A percentile compares a stretch with the other conserved stretches of the same genome.
phyloP scores from a whole-genome alignment of 768 basidiomycete genomes.

The Naganishia kalamii region DNA sequence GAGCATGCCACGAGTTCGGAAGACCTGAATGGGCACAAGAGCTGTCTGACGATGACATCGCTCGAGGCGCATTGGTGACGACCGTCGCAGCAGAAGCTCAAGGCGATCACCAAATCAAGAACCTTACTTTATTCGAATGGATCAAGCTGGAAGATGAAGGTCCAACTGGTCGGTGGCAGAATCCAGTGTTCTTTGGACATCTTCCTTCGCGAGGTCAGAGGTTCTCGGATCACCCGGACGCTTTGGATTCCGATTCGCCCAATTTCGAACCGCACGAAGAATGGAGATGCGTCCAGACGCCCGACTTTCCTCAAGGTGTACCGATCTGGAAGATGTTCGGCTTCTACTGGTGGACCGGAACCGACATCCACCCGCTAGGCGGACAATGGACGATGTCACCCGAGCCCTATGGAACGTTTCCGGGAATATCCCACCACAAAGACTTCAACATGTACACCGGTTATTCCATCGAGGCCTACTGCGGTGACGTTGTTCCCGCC shows the following conservation, averaged over 20 bases:
- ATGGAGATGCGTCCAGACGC: constrained; percentile 27
- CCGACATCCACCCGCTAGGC: constrained; percentile 23
- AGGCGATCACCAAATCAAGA: background rate
- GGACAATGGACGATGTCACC: constrained; percentile 28
- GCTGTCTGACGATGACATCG: background rate
- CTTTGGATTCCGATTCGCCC: background rate
- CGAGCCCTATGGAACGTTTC: constrained; percentile 22
- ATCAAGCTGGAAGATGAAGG: background rate
- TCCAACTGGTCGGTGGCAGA: background rate
- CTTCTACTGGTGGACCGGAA: constrained; percentile 30
- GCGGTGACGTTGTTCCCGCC: constrained; percentile 7
- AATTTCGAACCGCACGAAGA: constrained; percentile 13
- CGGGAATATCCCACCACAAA: background rate
- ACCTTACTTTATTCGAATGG: background rate
- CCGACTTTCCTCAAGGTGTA: constrained; percentile 29
- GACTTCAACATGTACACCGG: constrained; percentile 13
- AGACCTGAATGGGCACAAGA: background rate
- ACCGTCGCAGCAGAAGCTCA: background rate
- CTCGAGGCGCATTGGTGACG: background rate
- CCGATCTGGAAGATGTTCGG: constrained; percentile 30
- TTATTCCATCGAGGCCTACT: constrained; percentile 28
- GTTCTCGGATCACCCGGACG: background rate
- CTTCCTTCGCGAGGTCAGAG: background rate
- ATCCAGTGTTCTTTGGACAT: background rate
- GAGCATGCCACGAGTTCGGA: constrained; percentile 18